Evolutionary conservation across 768 basidiomycete species (phyloP).

Genomic region (Serendipita vermifera): DNA sequence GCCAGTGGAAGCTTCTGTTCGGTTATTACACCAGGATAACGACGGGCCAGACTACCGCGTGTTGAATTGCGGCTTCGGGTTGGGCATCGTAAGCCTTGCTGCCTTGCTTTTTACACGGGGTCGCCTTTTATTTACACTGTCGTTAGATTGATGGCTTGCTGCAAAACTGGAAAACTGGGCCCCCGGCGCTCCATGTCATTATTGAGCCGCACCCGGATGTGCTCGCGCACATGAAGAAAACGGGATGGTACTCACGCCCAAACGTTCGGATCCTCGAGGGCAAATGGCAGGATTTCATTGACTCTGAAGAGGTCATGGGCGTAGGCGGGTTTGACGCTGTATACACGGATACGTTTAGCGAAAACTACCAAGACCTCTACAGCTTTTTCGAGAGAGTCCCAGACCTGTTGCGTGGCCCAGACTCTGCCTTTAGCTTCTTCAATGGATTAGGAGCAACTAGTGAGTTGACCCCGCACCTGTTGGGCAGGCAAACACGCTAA

Average conservation of each 20-base stretch:
- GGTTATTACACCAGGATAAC: conserved; percentile 43
- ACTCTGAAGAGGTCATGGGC: conserved; percentile 40
- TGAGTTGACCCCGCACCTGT: conserved; percentile 26
- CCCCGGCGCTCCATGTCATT: conserved; percentile 68
- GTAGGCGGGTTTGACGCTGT: conserved; percentile 75
- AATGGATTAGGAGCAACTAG: conserved; percentile 94
- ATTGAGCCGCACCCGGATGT: conserved; percentile 93
- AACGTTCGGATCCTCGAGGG: conserved; percentile 76
- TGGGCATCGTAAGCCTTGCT: conserved; percentile 81
- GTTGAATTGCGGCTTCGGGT: conserved; percentile 86
- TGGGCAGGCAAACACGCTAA: conserved; percentile 1
- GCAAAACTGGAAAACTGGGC: conserved; percentile 41
- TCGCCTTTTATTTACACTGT: too few species aligned
- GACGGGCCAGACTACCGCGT: conserved; percentile 42
- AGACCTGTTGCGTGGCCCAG: conserved; percentile 56
- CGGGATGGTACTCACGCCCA: conserved; percentile 65
- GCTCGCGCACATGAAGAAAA: conserved; percentile 55
- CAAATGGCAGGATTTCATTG: conserved; percentile 85
- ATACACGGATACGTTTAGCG: conserved; percentile 91
- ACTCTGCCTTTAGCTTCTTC: conserved; percentile 87
- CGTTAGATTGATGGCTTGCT: conserved; percentile 71
- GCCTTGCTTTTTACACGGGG: too few species aligned
- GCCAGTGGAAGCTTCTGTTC: conserved; percentile 66
- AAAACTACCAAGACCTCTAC: conserved; percentile 65
- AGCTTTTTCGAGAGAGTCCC: conserved; percentile 73